Percentiles rank a stretch among this genome's conserved stretches.
Conservation (phyloP, 2,329 filamentous ascomycete genomes). For the Fusarium papillatum region DNA sequence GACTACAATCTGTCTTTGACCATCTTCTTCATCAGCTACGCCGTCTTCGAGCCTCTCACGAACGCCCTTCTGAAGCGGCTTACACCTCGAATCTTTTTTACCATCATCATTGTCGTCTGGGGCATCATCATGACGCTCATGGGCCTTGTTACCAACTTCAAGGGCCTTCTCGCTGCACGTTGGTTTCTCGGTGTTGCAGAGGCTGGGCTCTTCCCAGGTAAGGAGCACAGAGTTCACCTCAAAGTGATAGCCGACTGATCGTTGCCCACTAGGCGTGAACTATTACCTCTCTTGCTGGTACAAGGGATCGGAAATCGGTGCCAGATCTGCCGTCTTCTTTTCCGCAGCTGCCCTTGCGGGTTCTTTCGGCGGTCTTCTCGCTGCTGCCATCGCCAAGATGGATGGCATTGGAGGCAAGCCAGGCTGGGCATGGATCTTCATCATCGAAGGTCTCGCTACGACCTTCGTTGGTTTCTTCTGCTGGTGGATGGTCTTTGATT, state of each 20-base stretch:
- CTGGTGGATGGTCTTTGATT: slow-evolving; percentile 84
- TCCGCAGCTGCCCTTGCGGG: slow-evolving; percentile 83
- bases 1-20: slow-evolving; percentile 71
- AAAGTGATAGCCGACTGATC: not conserved
- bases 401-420: slow-evolving; percentile 65
- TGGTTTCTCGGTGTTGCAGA: slow-evolving; percentile 76
- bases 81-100: slow-evolving; percentile 73
- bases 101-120: slow-evolving; percentile 74
- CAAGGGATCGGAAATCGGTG: slow-evolving; percentile 79
- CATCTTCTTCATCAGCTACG: slow-evolving; percentile 81
- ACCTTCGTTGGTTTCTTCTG: slow-evolving; percentile 73
- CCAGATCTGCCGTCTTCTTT: slow-evolving; percentile 82
- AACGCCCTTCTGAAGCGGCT: slow-evolving; percentile 76
- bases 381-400: slow-evolving; percentile 78
- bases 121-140: slow-evolving; percentile 61
- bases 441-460: slow-evolving; percentile 77
- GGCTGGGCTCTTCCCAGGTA: slow-evolving; percentile 72
- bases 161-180: slow-evolving; percentile 60
- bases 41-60: slow-evolving; percentile 73
- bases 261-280: slow-evolving; percentile 59
- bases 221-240: not conserved
- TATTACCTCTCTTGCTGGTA: slow-evolving; percentile 86
- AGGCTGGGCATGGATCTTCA: slow-evolving; percentile 75
- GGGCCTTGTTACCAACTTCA: slow-evolving; percentile 60
- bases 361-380: slow-evolving; percentile 79